Conservation (phyloP, 2,329 filamentous ascomycete genomes). For the Fusarium sp. region DNA sequence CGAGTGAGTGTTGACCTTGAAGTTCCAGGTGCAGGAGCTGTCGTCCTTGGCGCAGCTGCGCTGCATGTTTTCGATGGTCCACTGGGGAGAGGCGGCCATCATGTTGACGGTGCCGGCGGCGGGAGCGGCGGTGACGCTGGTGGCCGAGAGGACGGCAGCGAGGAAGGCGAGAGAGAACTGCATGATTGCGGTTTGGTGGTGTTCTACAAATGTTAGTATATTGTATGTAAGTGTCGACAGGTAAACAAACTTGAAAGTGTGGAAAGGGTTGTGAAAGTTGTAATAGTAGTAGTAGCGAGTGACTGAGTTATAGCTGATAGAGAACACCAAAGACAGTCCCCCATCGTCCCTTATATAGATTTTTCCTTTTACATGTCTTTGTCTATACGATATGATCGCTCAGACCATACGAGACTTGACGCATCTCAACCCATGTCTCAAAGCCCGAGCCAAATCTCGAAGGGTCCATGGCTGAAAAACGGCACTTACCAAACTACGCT, state of each 20-base stretch:
- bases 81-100: constrained; percentile 53
- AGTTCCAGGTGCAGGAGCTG: constrained; percentile 56
- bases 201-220: not conserved
- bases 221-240: rapidly evolving
- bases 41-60: constrained; percentile 54
- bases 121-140: constrained; percentile 50
- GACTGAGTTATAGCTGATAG: constrained; percentile 27
- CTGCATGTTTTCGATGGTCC: constrained; percentile 55
- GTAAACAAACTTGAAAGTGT: not conserved
- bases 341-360: not conserved
- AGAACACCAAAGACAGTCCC: rapidly evolving
- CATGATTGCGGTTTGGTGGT: constrained; percentile 49
- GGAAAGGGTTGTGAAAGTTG: not conserved
- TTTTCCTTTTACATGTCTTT: not conserved
- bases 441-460: constrained; percentile 4
- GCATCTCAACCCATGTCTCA: not conserved
- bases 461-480: not conserved
- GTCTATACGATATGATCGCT: too few species aligned
- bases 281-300: not conserved
- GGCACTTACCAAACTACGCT: not conserved
- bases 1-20: constrained; percentile 56
- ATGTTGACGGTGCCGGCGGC: constrained; percentile 51
- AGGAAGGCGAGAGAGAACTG: constrained; percentile 55
- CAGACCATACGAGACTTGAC: not conserved
- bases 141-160: constrained; percentile 44